Base-by-base conservation (phyloP, 208 protist genomes). In the Borovskyia barvae region DNA sequence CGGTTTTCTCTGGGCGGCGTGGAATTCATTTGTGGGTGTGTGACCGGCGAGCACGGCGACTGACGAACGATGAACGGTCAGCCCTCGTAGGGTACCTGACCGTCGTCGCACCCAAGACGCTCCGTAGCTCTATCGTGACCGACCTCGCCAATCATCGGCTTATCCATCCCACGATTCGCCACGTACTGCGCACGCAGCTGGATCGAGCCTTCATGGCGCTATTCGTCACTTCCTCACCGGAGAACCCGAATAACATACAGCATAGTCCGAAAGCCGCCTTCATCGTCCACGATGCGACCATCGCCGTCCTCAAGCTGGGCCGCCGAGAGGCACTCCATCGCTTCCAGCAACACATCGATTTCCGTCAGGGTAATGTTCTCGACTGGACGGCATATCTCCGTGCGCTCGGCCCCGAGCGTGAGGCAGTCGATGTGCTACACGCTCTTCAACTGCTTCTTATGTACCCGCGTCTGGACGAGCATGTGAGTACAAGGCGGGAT, bases 21-120 rank as follows among this genome's bases (percentile, higher is more conserved):
- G 99, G 99, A 60, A 85, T 99, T 29, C 99, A 99, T 73, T 84
- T 98, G 64, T 99, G 99, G 98, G 97, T 99, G 24, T 98, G 94
- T 60, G 99, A 99, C 75, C 45, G 65, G 30, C 53, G 74, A 0
- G 98, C 98, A 0, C 74, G 97, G 3, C 69, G 47, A 32, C 61
- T 99, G 45, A 74, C 65, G 3, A 79, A 98, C 30, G 93, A 99
- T 14, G 88, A 88, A 51, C 92, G 98, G 22, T 41, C 61, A 6
- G 82, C 94, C 0, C 51, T 99, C 1, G 85, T 97, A 0, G 82
- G 90, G 5, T 99, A 99, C 63, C 57, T 99, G 25, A 87, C 85
- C 5, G 82, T 91, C 8, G 77, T 92, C 15, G 47, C 67, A 1
- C 85, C 87, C 0, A 90, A 85, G 46, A 77, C 72, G 26, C 67